Percentiles rank a stretch among this genome's conserved stretches.
phyloP scores from a whole-genome alignment of 192 early-diverging fungal species.

The Podila verticillata region DNA sequence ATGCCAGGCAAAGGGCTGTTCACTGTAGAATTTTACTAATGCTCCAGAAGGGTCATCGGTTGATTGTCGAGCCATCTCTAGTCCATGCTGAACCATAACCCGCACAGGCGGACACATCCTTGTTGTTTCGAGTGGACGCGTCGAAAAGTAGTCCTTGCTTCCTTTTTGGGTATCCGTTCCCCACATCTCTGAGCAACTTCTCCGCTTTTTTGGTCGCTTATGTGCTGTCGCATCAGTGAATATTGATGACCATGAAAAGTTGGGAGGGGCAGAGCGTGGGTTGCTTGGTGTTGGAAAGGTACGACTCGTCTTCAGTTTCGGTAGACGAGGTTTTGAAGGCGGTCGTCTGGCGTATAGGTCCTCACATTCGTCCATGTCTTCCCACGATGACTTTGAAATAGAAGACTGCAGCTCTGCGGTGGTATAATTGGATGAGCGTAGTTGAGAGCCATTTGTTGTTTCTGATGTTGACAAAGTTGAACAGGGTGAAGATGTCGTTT shows the following conservation, averaged over 20 bases:
- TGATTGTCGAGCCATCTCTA: too few relatives aligned
- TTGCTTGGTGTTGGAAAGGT: not conserved
- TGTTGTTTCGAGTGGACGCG: too few relatives aligned
- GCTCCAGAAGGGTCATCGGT: too few relatives aligned
- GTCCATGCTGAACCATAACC: too few relatives aligned
- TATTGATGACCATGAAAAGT: not conserved
- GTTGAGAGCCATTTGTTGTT: not conserved
- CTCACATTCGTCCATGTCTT: not conserved
- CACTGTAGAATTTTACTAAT: too few relatives aligned
- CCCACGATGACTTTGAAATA: not conserved
- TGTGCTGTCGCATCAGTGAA: not conserved
- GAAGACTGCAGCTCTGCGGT: conserved; percentile 20
- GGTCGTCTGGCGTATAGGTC: not conserved
- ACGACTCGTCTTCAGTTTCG: not conserved
- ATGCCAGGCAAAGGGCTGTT: not conserved
- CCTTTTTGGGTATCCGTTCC: too few relatives aligned
- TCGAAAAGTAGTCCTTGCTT: too few relatives aligned
- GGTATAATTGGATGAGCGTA: conserved; percentile 2
- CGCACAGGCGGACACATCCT: too few relatives aligned
- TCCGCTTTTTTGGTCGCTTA: too few relatives aligned
- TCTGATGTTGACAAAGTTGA: not conserved
- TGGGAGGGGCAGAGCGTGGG: not conserved
- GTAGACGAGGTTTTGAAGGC: conserved; percentile 2
- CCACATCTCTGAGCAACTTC: too few relatives aligned
- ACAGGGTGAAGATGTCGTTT: not conserved